Evolutionary conservation across 129 eudicot species (phyloP).

Genomic region (Escallonia rubra): DNA sequence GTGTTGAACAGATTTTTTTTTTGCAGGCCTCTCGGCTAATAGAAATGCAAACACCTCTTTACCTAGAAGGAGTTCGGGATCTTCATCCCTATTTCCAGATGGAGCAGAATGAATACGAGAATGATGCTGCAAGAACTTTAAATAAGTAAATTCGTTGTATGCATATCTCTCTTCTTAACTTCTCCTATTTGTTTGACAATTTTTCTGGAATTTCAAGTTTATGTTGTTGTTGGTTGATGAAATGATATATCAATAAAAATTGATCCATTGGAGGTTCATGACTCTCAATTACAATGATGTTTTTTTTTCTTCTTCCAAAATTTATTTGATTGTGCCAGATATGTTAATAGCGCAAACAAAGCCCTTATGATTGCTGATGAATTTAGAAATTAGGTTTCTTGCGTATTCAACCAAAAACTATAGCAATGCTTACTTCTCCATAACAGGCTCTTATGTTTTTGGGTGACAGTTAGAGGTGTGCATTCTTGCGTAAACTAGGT

Average conservation of each 20-base stretch:
- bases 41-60: constrained; percentile 96
- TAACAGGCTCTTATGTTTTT: too few species aligned
- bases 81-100: constrained; percentile 72
- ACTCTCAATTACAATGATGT: too few species aligned
- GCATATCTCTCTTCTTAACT: constrained; percentile 13
- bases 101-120: constrained; percentile 15
- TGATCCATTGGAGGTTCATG: too few species aligned
- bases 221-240: background rate
- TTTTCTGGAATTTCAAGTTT: background rate
- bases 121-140: constrained; percentile 16
- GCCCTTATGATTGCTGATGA: too few species aligned
- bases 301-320: too few species aligned
- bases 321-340: too few species aligned
- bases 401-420: too few species aligned
- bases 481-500: too few species aligned
- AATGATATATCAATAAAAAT: background rate
- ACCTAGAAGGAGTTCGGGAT: constrained; percentile 60
- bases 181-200: background rate
- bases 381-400: too few species aligned
- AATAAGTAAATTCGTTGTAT: constrained; percentile 17
- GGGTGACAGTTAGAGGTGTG: too few species aligned
- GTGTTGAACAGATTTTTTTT: constrained; percentile 9
- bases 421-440: too few species aligned
- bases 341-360: too few species aligned
- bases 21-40: constrained; percentile 85